Conservation (phyloP, 495 filamentous ascomycete species). For the Gamarada debralockiae region DNA sequence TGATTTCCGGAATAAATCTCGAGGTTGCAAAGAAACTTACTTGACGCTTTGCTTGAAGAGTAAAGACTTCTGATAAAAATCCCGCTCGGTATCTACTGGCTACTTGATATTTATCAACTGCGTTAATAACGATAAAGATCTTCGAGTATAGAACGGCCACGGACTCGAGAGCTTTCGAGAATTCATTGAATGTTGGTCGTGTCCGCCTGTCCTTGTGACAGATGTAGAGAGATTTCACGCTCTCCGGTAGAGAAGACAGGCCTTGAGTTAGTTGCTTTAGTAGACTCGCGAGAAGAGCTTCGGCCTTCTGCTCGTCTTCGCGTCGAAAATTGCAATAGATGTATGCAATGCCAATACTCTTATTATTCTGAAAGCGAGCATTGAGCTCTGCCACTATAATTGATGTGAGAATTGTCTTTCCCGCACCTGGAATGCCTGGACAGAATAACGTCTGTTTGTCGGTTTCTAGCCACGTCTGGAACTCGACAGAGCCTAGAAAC, state of each 20-base stretch:
- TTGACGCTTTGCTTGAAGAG: conserved; percentile 24
- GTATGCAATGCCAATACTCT: too few species aligned
- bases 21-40: conserved; percentile 30
- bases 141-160: conserved; percentile 18
- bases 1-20: conserved; percentile 21
- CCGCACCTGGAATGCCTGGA: too few species aligned
- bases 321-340: too few species aligned
- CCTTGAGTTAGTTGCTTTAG: conserved; percentile 31
- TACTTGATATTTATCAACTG: conserved; percentile 50
- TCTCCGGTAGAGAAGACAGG: conserved; percentile 18
- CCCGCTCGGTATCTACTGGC: conserved; percentile 25
- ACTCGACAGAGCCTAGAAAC: conserved; percentile 33
- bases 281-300: conserved; percentile 28
- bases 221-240: conserved; percentile 25
- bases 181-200: conserved; percentile 24
- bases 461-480: conserved; percentile 32
- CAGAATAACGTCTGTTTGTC: too few species aligned
- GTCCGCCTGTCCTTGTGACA: conserved; percentile 13
- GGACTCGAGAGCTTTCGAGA: conserved; percentile 20
- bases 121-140: conserved; percentile 43
- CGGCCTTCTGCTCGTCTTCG: neutral
- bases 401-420: too few species aligned
- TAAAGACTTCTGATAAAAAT: conserved; percentile 28
- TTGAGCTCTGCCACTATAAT: too few species aligned
- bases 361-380: too few species aligned